phyloP scores from a whole-genome alignment of 2,329 filamentous ascomycete genomes.

The Epichloe coenophiala region DNA sequence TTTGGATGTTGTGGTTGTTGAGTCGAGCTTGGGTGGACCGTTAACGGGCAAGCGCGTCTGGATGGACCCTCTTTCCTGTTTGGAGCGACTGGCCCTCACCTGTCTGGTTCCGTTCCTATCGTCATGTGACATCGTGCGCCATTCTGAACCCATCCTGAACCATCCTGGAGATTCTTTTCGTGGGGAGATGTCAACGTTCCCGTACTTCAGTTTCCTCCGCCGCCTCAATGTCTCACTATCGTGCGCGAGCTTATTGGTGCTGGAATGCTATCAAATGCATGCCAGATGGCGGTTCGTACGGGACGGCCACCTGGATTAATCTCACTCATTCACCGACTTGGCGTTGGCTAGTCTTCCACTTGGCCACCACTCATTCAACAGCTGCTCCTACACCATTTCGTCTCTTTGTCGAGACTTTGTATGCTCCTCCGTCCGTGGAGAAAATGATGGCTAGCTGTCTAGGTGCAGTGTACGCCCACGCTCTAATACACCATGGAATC shows the following conservation, averaged over 20 bases:
- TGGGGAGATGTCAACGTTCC: not conserved
- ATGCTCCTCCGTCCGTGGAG: not conserved
- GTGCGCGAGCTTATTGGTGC: constrained; percentile 3
- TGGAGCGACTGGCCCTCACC: not conserved
- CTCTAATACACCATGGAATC: not conserved
- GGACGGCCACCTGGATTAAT: not conserved
- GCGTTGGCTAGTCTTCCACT: not conserved
- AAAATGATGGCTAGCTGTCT: not conserved
- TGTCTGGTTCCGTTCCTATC: not conserved
- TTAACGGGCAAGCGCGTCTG: too few species aligned
- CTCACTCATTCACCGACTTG: not conserved
- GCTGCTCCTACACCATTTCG: not conserved
- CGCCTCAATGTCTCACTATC: constrained; percentile 7
- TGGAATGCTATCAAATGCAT: constrained; percentile 9
- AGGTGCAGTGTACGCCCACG: not conserved
- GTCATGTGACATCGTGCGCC: not conserved
- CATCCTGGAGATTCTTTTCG: not conserved
- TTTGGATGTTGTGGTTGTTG: constrained; percentile 2
- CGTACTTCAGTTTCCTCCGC: not conserved
- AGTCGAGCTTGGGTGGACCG: not conserved
- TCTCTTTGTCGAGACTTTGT: not conserved
- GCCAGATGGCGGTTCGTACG: constrained; percentile 3
- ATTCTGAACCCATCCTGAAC: not conserved
- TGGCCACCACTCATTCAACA: not conserved
- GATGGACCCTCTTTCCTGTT: constrained; percentile 1